Evolutionary conservation across 179 eudicot genomes (phyloP).

Genomic region (Vitellaria paradoxa): DNA sequence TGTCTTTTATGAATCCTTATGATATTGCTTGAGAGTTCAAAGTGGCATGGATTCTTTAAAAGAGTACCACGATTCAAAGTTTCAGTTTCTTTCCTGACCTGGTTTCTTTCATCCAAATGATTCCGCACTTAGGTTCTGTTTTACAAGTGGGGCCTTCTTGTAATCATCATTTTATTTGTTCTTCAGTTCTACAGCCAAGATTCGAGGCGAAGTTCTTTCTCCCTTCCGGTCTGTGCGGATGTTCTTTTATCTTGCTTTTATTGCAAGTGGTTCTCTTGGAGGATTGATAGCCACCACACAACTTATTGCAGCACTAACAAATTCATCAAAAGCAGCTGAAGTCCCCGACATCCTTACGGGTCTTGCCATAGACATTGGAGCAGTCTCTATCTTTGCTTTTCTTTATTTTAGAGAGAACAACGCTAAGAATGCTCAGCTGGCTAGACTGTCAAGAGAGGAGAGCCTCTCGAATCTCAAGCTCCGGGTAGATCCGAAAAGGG

Average conservation of each 20-base stretch:
- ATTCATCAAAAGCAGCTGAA: conserved; percentile 65
- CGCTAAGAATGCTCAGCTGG: conserved; percentile 75
- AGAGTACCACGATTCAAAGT: not conserved
- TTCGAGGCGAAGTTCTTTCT: conserved; percentile 91
- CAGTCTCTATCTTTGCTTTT: conserved; percentile 77
- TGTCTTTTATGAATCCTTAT: not conserved
- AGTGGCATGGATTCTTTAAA: not conserved
- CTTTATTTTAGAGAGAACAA: conserved; percentile 76
- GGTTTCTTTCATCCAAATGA: conserved; percentile 11
- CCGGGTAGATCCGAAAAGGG: conserved; percentile 60
- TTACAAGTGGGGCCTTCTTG: conserved; percentile 28
- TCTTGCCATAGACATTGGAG: conserved; percentile 82
- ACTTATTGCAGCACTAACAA: conserved; percentile 65
- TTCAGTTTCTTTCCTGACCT: not conserved
- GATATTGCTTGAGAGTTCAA: not conserved
- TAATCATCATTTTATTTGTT: conserved; percentile 43
- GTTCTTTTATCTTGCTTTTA: conserved; percentile 95
- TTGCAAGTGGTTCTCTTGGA: conserved; percentile 84
- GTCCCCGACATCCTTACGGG: conserved; percentile 64
- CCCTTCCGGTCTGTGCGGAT: conserved; percentile 92
- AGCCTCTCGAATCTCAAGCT: conserved; percentile 77
- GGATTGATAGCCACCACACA: conserved; percentile 69
- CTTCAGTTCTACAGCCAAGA: conserved; percentile 86
- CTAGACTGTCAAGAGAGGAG: conserved; percentile 88
- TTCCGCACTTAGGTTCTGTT: conserved; percentile 28